A percentile compares a stretch with the other conserved stretches of the same genome.
These are phyloP conservation scores for Bruguiera hainesii DNA, from an alignment of 441 rosid genomes.

Conservation along the genomic window DNA sequence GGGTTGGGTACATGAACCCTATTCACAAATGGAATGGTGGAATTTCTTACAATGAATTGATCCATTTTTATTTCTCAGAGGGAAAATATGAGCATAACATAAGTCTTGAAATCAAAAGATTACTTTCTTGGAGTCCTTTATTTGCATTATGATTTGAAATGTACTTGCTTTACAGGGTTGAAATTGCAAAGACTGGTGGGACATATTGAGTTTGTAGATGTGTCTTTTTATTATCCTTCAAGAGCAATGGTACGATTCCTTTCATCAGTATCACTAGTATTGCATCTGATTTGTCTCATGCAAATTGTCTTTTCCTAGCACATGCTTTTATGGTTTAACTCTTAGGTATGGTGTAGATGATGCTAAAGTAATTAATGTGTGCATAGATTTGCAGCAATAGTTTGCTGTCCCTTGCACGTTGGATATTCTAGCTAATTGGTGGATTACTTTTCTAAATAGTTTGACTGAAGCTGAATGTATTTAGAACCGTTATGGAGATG, in stretches of 20 bases:
- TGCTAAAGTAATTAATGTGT: not conserved
- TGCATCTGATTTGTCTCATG: not conserved
- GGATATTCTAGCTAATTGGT: slow-evolving; percentile 1
- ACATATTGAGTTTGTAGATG: slow-evolving; percentile 55
- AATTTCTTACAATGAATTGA: not conserved
- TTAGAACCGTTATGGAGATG: not conserved
- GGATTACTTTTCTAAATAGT: not conserved
- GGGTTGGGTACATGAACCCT: not conserved
- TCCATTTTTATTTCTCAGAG: not conserved
- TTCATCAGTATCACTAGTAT: slow-evolving; percentile 6
- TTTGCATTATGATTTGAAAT: slow-evolving; percentile 16
- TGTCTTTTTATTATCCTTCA: slow-evolving; percentile 70
- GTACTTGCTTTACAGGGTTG: slow-evolving; percentile 43
- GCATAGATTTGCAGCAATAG: not conserved
- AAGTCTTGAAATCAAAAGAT: slow-evolving; percentile 7
- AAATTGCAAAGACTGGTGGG: slow-evolving; percentile 63
- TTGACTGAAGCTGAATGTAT: slow-evolving; percentile 9
- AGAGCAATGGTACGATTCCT: slow-evolving; percentile 52
- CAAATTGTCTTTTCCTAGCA: not conserved
- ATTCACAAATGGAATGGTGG: not conserved
- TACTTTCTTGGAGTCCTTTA: not conserved
- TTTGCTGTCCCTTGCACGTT: slow-evolving; percentile 14
- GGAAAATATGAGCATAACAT: not conserved
- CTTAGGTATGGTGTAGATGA: not conserved
- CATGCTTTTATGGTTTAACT: not conserved